These are phyloP conservation scores for Phytopythium chamaehyphon DNA, from an alignment of 352 stramenopile genomes.

Conservation along the genomic window DNA sequence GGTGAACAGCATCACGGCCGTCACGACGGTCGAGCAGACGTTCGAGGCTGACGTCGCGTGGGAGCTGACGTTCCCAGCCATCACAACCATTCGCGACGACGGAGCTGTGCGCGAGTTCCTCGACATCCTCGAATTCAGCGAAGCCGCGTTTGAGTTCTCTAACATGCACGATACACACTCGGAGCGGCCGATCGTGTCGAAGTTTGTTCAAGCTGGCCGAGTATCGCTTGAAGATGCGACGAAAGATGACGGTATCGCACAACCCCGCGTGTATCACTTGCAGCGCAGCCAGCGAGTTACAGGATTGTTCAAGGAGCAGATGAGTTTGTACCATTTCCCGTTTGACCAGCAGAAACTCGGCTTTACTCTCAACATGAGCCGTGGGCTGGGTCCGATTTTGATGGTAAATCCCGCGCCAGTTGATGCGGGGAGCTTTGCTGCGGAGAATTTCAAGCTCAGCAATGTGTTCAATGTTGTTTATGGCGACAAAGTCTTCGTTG, in stretches of 20 bases:
- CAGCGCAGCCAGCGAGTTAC: constrained; percentile 33
- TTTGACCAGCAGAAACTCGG: constrained; percentile 59
- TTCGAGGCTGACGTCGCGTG: constrained; percentile 44
- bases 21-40: constrained; percentile 38
- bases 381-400: constrained; percentile 24
- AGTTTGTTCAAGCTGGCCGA: constrained; percentile 18
- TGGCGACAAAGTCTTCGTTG: constrained; percentile 48
- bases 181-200: constrained; percentile 17
- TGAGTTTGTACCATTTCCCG: constrained; percentile 50
- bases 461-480: constrained; percentile 56
- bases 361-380: constrained; percentile 33
- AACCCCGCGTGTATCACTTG: constrained; percentile 25
- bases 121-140: constrained; percentile 31
- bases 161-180: constrained; percentile 27
- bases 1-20: constrained; percentile 28
- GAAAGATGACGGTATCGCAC: constrained; percentile 10
- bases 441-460: constrained; percentile 44
- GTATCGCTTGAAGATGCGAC: constrained; percentile 14
- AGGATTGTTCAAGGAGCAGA: constrained; percentile 49
- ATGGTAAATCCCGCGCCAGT: constrained; percentile 22
- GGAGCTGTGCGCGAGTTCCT: constrained; percentile 32
- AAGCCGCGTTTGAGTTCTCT: constrained; percentile 30
- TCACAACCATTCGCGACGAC: constrained; percentile 36
- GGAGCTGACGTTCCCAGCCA: constrained; percentile 31
- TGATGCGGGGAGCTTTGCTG: constrained; percentile 35